Conservation (phyloP, 805 yeast species). For the Schizosaccharomyces octosporus region DNA sequence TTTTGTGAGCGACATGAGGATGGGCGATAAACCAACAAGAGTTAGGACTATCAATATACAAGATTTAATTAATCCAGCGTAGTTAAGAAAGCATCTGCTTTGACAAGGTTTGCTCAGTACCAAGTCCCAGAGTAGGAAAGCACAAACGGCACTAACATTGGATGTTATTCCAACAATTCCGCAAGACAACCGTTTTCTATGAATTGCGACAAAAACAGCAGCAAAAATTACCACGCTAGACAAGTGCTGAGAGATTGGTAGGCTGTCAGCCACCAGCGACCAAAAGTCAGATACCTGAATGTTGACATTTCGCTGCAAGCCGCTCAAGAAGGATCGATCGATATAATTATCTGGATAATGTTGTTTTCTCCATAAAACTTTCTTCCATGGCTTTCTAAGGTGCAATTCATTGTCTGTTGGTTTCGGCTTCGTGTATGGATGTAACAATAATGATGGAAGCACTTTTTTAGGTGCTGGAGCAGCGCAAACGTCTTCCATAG, state of each 20-base stretch:
- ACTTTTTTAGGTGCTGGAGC: not conserved
- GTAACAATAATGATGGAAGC: not conserved
- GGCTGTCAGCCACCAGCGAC: conserved; percentile 46
- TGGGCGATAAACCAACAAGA: conserved; percentile 63
- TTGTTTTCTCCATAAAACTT: conserved; percentile 62
- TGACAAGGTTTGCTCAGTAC: conserved; percentile 1
- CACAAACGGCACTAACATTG: conserved; percentile 11
- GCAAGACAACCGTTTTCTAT: conserved; percentile 10
- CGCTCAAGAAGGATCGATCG: conserved; percentile 56
- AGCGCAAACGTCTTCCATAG: not conserved
- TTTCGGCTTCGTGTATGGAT: not conserved
- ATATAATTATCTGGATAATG: conserved; percentile 83
- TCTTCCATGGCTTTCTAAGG: conserved; percentile 35
- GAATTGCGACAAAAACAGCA: conserved; percentile 38
- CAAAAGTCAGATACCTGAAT: conserved; percentile 41
- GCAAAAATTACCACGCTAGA: conserved; percentile 38
- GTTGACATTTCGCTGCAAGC: conserved; percentile 49
- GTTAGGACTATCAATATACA: conserved; percentile 43
- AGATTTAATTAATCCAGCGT: conserved; percentile 22
- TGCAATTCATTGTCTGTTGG: not conserved
- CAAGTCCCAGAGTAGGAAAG: conserved; percentile 11
- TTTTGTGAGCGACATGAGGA: conserved; percentile 61
- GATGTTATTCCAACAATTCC: conserved; percentile 10
- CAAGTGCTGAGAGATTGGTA: conserved; percentile 40
- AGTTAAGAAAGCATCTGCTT: not conserved